Percentiles rank a stretch among this genome's conserved stretches.
Evolutionary conservation across 352 stramenopile species (phyloP).

Genomic region (Pythium apleroticum): DNA sequence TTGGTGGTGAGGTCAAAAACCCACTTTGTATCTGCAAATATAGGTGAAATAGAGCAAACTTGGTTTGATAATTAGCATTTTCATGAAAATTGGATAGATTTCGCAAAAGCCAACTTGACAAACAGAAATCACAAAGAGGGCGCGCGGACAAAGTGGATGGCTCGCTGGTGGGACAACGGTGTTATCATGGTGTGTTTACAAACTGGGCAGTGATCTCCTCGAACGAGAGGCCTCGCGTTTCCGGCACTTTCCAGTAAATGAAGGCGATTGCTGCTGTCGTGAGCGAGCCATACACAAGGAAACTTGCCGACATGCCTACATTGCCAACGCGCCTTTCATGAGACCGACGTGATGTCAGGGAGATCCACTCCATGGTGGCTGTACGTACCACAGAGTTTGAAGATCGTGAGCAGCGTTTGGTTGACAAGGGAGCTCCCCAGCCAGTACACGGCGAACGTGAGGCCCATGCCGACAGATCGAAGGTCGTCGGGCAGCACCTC

Average conservation of each 20-base stretch:
- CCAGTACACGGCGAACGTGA: constrained; percentile 76
- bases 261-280: constrained; percentile 48
- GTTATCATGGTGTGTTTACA: constrained; percentile 17
- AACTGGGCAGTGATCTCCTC: constrained; percentile 66
- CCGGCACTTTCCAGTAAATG: constrained; percentile 63
- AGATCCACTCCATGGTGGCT: background rate
- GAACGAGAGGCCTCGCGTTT: constrained; percentile 60
- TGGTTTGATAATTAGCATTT: too few relatives aligned
- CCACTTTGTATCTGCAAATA: too few relatives aligned
- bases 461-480: constrained; percentile 68
- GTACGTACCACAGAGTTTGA: constrained; percentile 42
- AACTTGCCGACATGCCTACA: constrained; percentile 41
- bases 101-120: background rate
- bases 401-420: constrained; percentile 65
- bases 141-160: too few relatives aligned
- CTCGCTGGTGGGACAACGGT: background rate
- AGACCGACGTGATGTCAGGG: background rate
- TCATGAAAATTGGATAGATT: background rate
- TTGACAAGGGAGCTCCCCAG: constrained; percentile 66
- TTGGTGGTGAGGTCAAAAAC: background rate
- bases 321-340: background rate
- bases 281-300: constrained; percentile 53
- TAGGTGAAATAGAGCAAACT: too few relatives aligned
- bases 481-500: constrained; percentile 67
- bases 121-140: too few relatives aligned